phyloP scores from a whole-genome alignment of 176 grass and related monocot species.

The Elaeis guineensis region DNA sequence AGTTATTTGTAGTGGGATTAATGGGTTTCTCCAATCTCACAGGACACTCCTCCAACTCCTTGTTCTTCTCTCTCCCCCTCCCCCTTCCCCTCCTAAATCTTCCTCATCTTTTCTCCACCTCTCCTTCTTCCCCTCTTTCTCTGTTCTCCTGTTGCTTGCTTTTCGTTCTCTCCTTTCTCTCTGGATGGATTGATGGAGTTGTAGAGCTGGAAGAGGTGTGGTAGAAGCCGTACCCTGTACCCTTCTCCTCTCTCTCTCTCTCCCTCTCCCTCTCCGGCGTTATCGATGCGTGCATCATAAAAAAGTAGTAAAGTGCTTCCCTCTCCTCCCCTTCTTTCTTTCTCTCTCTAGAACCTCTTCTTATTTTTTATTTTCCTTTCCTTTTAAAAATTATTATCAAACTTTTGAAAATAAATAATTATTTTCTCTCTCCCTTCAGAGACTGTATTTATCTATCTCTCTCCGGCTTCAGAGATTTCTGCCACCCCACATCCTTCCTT shows the following conservation, averaged over 20 bases:
- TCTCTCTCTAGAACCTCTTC: not conserved
- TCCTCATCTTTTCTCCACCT: not conserved
- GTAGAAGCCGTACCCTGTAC: not conserved
- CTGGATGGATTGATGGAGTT: not conserved
- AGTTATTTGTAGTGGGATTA: not conserved
- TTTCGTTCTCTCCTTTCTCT: slow-evolving; percentile 4
- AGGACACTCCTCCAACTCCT: no score
- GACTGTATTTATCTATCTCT: no score
- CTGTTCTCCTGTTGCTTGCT: not conserved
- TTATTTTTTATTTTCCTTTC: not conserved
- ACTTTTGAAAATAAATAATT: no score
- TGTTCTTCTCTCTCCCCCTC: not conserved
- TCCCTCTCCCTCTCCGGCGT: not conserved
- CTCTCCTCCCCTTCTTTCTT: not conserved
- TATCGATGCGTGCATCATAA: slow-evolving; percentile 4
- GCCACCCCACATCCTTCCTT: no score
- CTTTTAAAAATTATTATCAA: not conserved
- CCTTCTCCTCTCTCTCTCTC: slow-evolving; percentile 9
- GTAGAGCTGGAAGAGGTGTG: not conserved
- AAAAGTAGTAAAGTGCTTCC: not conserved
- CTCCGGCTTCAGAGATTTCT: no score
- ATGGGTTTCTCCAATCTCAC: not conserved
- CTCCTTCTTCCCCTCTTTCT: not conserved
- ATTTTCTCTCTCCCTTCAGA: no score
- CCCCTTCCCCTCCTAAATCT: no score